Base-by-base conservation (phyloP, 495 filamentous ascomycete species). In the Daldinia concentrica region DNA sequence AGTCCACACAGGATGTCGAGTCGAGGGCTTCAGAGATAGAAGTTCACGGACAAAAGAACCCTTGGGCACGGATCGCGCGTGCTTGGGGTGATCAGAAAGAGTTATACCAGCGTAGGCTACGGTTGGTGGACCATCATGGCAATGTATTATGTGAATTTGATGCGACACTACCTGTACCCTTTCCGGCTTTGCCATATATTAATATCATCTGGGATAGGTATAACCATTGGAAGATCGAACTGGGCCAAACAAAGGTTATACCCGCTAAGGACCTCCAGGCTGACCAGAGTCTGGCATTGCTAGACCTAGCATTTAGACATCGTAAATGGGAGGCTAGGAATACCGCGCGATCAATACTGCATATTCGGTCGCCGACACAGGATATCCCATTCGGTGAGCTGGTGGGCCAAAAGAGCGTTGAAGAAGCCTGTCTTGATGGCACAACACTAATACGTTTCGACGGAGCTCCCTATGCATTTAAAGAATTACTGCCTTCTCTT, bases 21-120 rank as follows among this genome's bases (percentile, higher is more conserved):
- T 80, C 80, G 27, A 76, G 85, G 8, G 74, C 77, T 6, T 79
- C 84, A n/a, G 73, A 89, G 9, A 75, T 85, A 9, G 72, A 82
- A 17, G 90, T 91, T 2, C 78, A 82, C 9, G 84, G 82, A 37
- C 83, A 86, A 68, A 81, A 89, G 59, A 86, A 91, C 71, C 91
- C 92, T 0, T 96, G 90, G 90, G 69, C 78, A n/a, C 74, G 80
- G 11, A 75, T 92, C 50, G 89, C 91, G 3, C 75, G 79, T 32
- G 81, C 77, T 12, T 92, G 89, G 89, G 67, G 71, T 6, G 34
- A 67, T 14, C 57, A 50, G 15, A 29, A 58, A 3, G 39, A 77
- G n/a, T 39, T 80, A 14, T 80, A 67, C 32, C 72, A 74, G 56
- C 78, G 78, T 32, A 72, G 54, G 30, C 55, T 77, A 71, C 81